Conservation (phyloP, 306 rosid species). For the Crotalaria pallida region DNA sequence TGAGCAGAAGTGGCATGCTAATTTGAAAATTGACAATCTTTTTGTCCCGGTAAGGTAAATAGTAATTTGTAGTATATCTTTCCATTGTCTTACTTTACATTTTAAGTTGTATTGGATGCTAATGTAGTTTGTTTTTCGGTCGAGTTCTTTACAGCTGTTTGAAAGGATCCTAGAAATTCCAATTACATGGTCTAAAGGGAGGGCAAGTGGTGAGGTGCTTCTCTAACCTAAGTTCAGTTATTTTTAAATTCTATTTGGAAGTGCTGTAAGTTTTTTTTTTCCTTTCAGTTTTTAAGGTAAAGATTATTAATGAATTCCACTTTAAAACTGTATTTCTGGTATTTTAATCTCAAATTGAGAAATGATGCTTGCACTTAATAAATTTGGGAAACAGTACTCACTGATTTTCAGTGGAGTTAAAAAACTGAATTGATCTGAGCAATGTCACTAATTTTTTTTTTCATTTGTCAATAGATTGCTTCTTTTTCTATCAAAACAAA, state of each 20-base stretch:
- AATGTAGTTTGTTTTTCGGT: conserved; percentile 18
- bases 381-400: neutral
- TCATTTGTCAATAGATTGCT: neutral
- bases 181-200: conserved; percentile 78
- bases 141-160: conserved; percentile 67
- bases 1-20: conserved; percentile 88
- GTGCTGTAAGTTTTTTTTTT: neutral
- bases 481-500: neutral
- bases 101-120: conserved; percentile 17
- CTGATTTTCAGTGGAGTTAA: neutral
- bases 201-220: conserved; percentile 93
- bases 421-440: neutral
- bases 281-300: neutral
- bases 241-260: neutral
- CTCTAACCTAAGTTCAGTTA: conserved; percentile 35
- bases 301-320: neutral
- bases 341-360: neutral
- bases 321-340: neutral
- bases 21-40: conserved; percentile 64
- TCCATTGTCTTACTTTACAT: neutral
- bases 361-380: neutral
- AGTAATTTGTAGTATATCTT: conserved; percentile 9
- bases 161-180: conserved; percentile 90
- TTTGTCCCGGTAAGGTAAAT: conserved; percentile 80
- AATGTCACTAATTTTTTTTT: neutral